Base-by-base conservation (phyloP, 768 basidiomycete genomes). In the Lactarius sanguifluus region DNA sequence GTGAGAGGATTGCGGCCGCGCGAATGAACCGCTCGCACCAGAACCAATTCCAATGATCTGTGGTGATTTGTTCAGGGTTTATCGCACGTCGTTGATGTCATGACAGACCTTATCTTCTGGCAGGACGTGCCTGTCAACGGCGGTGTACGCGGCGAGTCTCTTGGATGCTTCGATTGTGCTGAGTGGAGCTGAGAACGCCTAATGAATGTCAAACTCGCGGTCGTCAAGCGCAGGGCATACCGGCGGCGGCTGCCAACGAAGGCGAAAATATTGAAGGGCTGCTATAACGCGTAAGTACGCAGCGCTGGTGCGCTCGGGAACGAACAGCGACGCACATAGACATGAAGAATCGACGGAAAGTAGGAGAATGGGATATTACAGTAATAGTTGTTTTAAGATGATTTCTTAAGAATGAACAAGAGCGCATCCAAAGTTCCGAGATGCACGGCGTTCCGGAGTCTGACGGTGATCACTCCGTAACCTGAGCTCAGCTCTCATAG, bases 21-120 rank as follows among this genome's bases (percentile, higher is more conserved):
- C 5, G 15, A 18, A 16, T 38, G 12, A 50, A 59, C 9, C 5
- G 28, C 5, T 55, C 75, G 43, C 61, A 91, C 91, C 90, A 68
- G 93, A 94, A 40, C 93, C 93, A 71, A 94, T 91, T 12, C 93
- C 93, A 67, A 95, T 91, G 59, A 93, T 80, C 93, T 94, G 70
- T 12, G 36, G n/a, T 36, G 36, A 40, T 66, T 41, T 28, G 57
- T 59, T 58, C 58, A 40, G 40, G 3, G 43, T 58, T n/a, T 20
- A 10, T 52, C 43, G 28, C 10, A 32, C 59, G 64, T 59, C 59
- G 5, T 47, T 8, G 45, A 38, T 32, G 43, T 32, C 1, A 36
- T 10, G n/a, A 76, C 82, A 64, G 71, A 91, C 95, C 80, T 87
- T 89, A 78, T 98, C 90, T 71, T 93, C 83, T 32, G 89, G 85